Base-by-base conservation (phyloP, 805 yeast genomes). In the Metschnikowia orientalis region DNA sequence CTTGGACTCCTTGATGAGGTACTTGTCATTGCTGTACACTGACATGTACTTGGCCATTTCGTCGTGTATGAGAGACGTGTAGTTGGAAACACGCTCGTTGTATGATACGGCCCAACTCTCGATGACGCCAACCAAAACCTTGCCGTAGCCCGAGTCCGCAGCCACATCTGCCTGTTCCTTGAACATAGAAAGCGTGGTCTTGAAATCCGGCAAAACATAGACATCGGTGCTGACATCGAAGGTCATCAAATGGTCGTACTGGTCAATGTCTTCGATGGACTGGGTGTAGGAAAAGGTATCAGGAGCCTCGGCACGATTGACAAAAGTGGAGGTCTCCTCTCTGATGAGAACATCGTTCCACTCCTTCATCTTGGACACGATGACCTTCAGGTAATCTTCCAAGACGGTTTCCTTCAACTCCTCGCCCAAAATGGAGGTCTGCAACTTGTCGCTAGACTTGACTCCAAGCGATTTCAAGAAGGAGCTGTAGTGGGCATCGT, bases 121-220 rank as follows among this genome's bases (percentile, higher is more conserved):
- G 10, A 87, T 75, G 8, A 86, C 92, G 15, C 90, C 92, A 8
- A 79, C 78, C 20, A 87, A 64, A 17, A 87, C 82, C 42, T 79
- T 73, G 5, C 88, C 86, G 56, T 84, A 88, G 3, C 86, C 85
- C 3, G 90, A 77, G 19, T 81, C 89, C 0, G 88, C 84, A 0
- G 95, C 92, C 5, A 83, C 89, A 41, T 83, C 94, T 10, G 86
- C 80, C 55, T 88, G 95, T 51, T 87, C 95, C n/a, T 81, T 79
- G 37, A 87, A 75, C 80, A 87, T 81, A 41, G 83, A 77, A 54
- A 84, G 79, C 18, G 88, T 79, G 4, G 82, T 79, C 40, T 78
- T 81, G 33, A 87, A 82, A 35, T 87, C 92, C 35, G 86, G 86
- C 35, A 87, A 61, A 16, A 80, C 86, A 31, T 68, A 68, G 2